These are phyloP conservation scores for Fusarium irregulare DNA, from an alignment of 2,329 filamentous ascomycete genomes.

Conservation along the genomic window DNA sequence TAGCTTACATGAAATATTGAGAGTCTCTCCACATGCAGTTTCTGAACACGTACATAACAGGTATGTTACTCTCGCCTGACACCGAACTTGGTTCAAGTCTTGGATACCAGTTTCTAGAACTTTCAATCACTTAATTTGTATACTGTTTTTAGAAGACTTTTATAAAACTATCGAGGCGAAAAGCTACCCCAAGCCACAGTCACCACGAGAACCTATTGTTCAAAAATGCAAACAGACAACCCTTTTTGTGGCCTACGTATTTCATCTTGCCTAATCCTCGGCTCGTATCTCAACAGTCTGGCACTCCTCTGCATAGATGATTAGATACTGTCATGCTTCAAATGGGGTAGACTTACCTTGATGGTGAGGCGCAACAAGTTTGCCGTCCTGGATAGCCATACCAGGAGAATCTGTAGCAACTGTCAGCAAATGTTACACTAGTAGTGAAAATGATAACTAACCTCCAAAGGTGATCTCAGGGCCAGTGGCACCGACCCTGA, in stretches of 20 bases:
- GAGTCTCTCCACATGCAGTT: no score
- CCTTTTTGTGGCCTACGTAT: neutral
- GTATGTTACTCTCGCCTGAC: no score
- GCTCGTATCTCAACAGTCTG: neutral
- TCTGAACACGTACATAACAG: no score
- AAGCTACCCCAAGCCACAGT: neutral
- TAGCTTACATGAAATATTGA: no score
- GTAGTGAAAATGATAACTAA: neutral
- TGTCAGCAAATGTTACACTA: neutral
- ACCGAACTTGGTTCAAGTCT: no score
- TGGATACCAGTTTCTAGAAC: no score
- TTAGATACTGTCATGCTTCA: neutral
- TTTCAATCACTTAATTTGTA: rapidly evolving
- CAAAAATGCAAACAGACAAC: neutral
- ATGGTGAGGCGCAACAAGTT: neutral
- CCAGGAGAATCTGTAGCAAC: neutral
- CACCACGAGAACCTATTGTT: neutral
- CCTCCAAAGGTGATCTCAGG: constrained; percentile 17
- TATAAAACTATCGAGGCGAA: neutral
- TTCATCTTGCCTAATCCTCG: neutral
- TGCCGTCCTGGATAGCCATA: neutral
- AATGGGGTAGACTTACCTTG: neutral
- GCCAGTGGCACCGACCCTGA: neutral
- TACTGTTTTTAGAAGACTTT: neutral
- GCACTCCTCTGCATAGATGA: neutral